Evolutionary conservation across 129 eudicot species (phyloP).

Genomic region (Rutidosis leptorrhynchoides): DNA sequence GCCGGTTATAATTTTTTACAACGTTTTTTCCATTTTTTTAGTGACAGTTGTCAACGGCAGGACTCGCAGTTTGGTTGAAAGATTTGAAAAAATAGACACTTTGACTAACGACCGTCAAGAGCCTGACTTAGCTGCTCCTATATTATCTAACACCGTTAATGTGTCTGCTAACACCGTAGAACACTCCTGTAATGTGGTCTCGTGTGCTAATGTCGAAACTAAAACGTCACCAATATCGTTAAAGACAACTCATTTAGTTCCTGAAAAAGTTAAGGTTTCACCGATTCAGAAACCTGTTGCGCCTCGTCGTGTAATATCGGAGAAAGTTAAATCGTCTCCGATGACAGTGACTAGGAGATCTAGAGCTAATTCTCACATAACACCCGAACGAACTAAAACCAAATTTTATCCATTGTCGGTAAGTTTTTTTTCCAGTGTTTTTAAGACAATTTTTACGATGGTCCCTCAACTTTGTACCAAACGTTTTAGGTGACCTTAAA

Average conservation of each 20-base stretch:
- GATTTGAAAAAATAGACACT: conserved; percentile 66
- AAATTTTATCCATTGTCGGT: conserved; percentile 39
- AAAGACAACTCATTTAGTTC: conserved; percentile 8
- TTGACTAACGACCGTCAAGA: conserved; percentile 34
- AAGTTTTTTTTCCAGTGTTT: too few species aligned
- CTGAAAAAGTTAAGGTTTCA: conserved; percentile 30
- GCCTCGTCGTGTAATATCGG: conserved; percentile 23
- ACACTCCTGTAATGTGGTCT: conserved; percentile 21
- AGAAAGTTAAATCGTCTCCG: conserved; percentile 26
- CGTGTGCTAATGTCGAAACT: conserved; percentile 16
- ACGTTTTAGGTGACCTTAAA: too few species aligned
- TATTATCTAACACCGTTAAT: conserved; percentile 29
- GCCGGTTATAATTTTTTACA: conserved; percentile 9
- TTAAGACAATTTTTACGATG: too few species aligned
- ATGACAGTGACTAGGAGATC: conserved; percentile 25
- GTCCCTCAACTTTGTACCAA: too few species aligned
- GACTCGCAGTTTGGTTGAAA: conserved; percentile 90
- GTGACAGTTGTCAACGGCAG: conserved; percentile 81
- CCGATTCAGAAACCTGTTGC: conserved; percentile 20
- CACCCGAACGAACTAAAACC: conserved; percentile 20
- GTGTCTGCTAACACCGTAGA: conserved; percentile 22
- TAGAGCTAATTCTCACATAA: conserved; percentile 23
- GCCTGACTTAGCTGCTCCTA: conserved; percentile 30
- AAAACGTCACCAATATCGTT: conserved; percentile 17
- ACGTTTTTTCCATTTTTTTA: conserved; percentile 21